Conservation (phyloP, 164 flowering plant species). For the Taxillus chinensis region DNA sequence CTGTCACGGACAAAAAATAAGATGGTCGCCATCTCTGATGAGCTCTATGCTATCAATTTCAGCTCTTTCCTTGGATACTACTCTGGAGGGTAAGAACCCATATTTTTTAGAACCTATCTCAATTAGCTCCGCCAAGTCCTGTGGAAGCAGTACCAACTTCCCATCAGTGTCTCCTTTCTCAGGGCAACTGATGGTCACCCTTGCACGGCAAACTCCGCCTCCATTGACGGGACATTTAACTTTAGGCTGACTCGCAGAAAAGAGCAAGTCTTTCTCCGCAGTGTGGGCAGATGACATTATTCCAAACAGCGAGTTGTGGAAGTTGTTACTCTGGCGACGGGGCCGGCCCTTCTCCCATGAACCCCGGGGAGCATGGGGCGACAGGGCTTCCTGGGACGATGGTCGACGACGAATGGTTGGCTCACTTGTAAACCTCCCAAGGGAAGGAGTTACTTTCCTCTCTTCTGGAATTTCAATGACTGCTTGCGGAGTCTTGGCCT, state of each 20-base stretch:
- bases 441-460: conserved; percentile 13
- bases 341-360: conserved; percentile 23
- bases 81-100: conserved; percentile 33
- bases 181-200: conserved; percentile 58
- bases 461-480: conserved; percentile 16
- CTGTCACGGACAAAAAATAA: conserved; percentile 30
- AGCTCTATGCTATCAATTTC: conserved; percentile 60
- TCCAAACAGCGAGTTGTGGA: conserved; percentile 78
- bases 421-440: conserved; percentile 51
- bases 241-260: conserved; percentile 8
- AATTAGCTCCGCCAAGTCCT: conserved; percentile 41
- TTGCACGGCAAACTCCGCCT: conserved; percentile 13
- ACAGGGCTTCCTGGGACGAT: conserved; percentile 14
- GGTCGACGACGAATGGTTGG: conserved; percentile 27
- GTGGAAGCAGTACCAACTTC: conserved; percentile 60
- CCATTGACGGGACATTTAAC: neutral
- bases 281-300: conserved; percentile 53
- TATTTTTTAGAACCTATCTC: conserved; percentile 46
- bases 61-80: conserved; percentile 42
- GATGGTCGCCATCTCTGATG: conserved; percentile 88
- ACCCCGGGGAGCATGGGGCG: conserved; percentile 10
- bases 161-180: conserved; percentile 30
- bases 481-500: conserved; percentile 13
- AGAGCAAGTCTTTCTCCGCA: conserved; percentile 13
- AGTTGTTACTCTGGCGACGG: conserved; percentile 46